Percentiles rank a stretch among this genome's conserved stretches.
phyloP scores from a whole-genome alignment of 1,139 yeast genomes.

The Citeromyces siamensis region DNA sequence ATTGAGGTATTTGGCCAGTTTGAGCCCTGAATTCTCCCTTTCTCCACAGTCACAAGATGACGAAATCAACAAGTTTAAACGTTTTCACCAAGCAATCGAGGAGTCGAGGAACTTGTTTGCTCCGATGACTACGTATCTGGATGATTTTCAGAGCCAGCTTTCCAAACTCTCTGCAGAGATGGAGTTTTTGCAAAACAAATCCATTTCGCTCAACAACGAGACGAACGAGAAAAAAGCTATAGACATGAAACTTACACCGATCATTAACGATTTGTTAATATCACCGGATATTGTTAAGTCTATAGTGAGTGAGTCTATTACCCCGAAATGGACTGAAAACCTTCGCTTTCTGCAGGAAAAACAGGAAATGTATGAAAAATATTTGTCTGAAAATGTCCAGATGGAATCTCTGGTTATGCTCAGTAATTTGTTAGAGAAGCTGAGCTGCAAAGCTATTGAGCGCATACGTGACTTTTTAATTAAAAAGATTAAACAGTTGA shows the following conservation, averaged over 20 bases:
- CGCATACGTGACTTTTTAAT: conserved; percentile 64
- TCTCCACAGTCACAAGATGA: conserved; percentile 6
- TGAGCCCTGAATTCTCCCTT: conserved; percentile 5
- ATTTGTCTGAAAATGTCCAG: conserved; percentile 12
- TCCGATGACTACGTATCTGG: conserved; percentile 26
- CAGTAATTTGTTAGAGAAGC: conserved; percentile 25
- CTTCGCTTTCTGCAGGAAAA: conserved; percentile 45
- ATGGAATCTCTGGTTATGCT: conserved; percentile 24
- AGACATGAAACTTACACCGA: conserved; percentile 51
- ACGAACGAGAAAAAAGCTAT: conserved; percentile 41
- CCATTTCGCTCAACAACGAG: conserved; percentile 44
- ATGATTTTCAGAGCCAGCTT: conserved; percentile 44
- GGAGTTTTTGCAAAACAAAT: conserved; percentile 42
- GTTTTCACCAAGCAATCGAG: conserved; percentile 24
- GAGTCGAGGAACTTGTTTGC: conserved; percentile 24
- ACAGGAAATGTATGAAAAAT: conserved; percentile 30
- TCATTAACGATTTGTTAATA: conserved; percentile 59
- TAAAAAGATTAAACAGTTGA: conserved; percentile 45
- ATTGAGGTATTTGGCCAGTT: conserved; percentile 10
- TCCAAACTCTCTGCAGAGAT: conserved; percentile 45
- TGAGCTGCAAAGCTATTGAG: conserved; percentile 48
- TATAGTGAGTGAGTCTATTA: conserved; percentile 33
- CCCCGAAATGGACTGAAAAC: conserved; percentile 45
- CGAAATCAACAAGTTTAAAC: conserved; percentile 16
- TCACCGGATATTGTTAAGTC: conserved; percentile 56